A percentile compares a stretch with the other conserved stretches of the same genome.
These are phyloP conservation scores for Phytophthora colocasiae DNA, from an alignment of 352 stramenopile species.

Conservation along the genomic window DNA sequence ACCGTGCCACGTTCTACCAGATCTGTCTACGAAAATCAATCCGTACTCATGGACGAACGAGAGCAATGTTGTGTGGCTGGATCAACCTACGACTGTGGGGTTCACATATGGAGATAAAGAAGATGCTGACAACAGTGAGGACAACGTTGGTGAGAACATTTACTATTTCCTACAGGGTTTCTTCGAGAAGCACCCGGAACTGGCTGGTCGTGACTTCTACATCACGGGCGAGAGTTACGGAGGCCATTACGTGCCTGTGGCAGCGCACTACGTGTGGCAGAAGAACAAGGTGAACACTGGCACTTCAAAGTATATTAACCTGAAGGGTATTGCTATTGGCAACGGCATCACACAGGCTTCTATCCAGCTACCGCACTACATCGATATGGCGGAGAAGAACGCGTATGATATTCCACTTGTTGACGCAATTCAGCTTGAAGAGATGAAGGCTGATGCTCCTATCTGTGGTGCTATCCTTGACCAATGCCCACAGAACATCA, in stretches of 20 bases:
- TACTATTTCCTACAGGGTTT: slow-evolving; percentile 76
- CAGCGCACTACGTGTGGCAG: slow-evolving; percentile 62
- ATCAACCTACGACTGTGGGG: slow-evolving; percentile 65
- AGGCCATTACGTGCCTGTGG: slow-evolving; percentile 69
- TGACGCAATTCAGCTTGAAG: slow-evolving; percentile 34
- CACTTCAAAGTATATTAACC: slow-evolving; percentile 39
- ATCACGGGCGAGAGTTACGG: slow-evolving; percentile 78
- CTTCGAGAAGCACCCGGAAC: slow-evolving; percentile 63
- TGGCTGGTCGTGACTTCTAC: slow-evolving; percentile 66
- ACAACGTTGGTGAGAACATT: slow-evolving; percentile 71
- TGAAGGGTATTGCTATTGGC: slow-evolving; percentile 60
- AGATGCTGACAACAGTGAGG: slow-evolving; percentile 53
- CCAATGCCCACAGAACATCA: slow-evolving; percentile 49
- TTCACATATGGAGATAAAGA: slow-evolving; percentile 56
- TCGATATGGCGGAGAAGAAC: slow-evolving; percentile 70
- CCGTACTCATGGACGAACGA: slow-evolving; percentile 68
- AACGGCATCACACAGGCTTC: slow-evolving; percentile 62
- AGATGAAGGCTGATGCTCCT: slow-evolving; percentile 45
- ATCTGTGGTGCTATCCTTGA: slow-evolving; percentile 37
- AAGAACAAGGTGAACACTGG: slow-evolving; percentile 47
- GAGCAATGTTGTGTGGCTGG: slow-evolving; percentile 75
- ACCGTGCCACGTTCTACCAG: slow-evolving; percentile 57
- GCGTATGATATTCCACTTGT: slow-evolving; percentile 68
- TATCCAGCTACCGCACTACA: slow-evolving; percentile 45
- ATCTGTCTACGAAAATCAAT: slow-evolving; percentile 60